Conservation (phyloP, 768 basidiomycete genomes). For the Leucocoprinus leucothites region DNA sequence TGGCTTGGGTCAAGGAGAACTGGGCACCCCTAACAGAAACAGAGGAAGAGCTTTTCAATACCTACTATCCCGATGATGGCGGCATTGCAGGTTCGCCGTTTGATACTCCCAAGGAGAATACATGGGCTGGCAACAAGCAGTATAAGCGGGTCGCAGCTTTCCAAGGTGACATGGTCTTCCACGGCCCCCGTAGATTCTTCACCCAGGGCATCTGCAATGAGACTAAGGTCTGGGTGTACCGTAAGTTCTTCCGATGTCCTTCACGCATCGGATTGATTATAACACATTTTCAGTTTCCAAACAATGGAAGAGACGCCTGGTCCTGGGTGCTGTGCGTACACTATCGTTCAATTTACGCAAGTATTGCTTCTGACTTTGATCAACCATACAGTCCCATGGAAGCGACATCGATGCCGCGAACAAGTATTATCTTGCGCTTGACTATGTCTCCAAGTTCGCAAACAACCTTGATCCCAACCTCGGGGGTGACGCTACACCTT, state of each 20-base stretch:
- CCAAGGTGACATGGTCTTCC: conserved; percentile 47
- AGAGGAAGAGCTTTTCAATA: not conserved
- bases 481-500: not conserved
- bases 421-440: conserved; percentile 22
- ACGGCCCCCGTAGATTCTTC: conserved; percentile 47
- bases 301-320: not conserved
- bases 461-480: conserved; percentile 39
- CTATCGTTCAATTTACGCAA: not conserved
- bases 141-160: conserved; percentile 50
- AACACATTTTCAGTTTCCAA: not conserved
- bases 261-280: not conserved
- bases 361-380: not conserved
- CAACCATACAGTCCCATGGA: conserved; percentile 31
- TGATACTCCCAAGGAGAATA: conserved; percentile 18
- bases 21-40: not conserved
- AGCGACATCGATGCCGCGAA: conserved; percentile 35
- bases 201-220: conserved; percentile 32
- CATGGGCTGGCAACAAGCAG: conserved; percentile 23
- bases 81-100: conserved; percentile 22
- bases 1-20: not conserved
- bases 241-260: conserved; percentile 22
- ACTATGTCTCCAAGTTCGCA: conserved; percentile 42
- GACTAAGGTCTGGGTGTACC: conserved; percentile 36
- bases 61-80: not conserved
- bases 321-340: not conserved